Evolutionary conservation across 179 eudicot genomes (phyloP), one percentile per base, ranked within the genome.

Genomic region (Amaranthus tricolor): DNA sequence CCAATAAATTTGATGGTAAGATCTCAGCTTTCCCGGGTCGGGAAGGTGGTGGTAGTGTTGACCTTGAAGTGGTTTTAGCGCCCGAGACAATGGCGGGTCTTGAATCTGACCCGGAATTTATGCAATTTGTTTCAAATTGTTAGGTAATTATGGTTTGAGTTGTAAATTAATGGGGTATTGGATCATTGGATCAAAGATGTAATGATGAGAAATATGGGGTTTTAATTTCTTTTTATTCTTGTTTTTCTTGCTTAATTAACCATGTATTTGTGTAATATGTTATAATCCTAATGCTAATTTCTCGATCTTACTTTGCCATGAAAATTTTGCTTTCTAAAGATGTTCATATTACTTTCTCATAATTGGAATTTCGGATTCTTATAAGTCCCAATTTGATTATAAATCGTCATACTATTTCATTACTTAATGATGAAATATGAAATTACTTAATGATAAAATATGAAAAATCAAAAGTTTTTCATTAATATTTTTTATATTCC

Each of bases 1-100:
- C 92, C 0, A 92, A 92, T 70, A 91, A 92, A 79, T 92, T 92
- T 7, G 97, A 92, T 31, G 97, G 97, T 31, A 92, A 92, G 85
- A 89, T 92, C 5, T 92, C 97, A n/a, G 97, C 96, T 0, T 92
- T 92, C 44, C 97, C 96, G 6, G 96, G 97, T 13, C 72, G 92
- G 53, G 88, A 86, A 17, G 94, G 94, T 0, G 90, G 86, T 0
- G 97, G 96, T 9, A 82, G 85, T 56, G 97, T 92, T 15, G 94
- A 92, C 47, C 84, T 92, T 64, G 97, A 92, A 82, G 92, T 92
- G 47, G 81, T 92, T 9, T 76, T 92, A 62, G 71, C 87, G 7
- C 94, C 94, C 1, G 87, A 84, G 68, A 91, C 96, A 0, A 91
- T 92, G 94, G 83, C 85, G 16, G 91, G 80, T 11, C 79, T 92